Percentiles rank a stretch among this genome's conserved stretches.
Evolutionary conservation across 73 alveolate species (phyloP).

Genomic region (Uronychia setigera): DNA sequence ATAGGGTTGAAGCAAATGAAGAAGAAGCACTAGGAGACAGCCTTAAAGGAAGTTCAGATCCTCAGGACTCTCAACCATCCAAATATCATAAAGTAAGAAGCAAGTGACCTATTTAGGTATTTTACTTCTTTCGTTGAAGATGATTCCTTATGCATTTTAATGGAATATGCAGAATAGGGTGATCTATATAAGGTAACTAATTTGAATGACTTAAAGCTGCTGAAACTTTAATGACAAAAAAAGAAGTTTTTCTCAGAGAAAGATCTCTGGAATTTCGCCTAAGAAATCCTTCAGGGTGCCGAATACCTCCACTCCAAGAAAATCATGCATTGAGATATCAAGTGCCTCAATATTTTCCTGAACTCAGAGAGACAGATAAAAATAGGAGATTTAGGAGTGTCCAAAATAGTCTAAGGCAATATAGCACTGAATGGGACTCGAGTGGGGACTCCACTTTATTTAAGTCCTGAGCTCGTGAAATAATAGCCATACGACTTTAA

Average conservation of each 20-base stretch:
- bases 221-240: conserved; percentile 57
- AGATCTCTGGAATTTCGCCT: conserved; percentile 88
- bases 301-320: conserved; percentile 88
- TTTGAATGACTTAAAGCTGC: conserved; percentile 7
- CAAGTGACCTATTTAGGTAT: conserved; percentile 28
- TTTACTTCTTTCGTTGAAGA: conserved; percentile 90
- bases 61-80: conserved; percentile 88
- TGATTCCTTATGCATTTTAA: conserved; percentile 85
- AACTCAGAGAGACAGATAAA: conserved; percentile 66
- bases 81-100: conserved; percentile 72
- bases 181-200: conserved; percentile 84
- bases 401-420: conserved; percentile 82
- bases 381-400: conserved; percentile 97
- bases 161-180: conserved; percentile 98
- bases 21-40: conserved; percentile 84
- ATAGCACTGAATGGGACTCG: conserved; percentile 83
- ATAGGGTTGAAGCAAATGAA: conserved; percentile 87
- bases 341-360: conserved; percentile 92
- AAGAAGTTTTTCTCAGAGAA: conserved; percentile 80
- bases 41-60: conserved; percentile 91
- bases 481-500: conserved; percentile 92
- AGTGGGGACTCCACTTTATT: conserved; percentile 97
- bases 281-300: conserved; percentile 85
- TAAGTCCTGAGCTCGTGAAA: conserved; percentile 95
- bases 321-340: conserved; percentile 95